Base-by-base conservation (phyloP, 2,329 filamentous ascomycete species). In the Paecilomyces fulvus region DNA sequence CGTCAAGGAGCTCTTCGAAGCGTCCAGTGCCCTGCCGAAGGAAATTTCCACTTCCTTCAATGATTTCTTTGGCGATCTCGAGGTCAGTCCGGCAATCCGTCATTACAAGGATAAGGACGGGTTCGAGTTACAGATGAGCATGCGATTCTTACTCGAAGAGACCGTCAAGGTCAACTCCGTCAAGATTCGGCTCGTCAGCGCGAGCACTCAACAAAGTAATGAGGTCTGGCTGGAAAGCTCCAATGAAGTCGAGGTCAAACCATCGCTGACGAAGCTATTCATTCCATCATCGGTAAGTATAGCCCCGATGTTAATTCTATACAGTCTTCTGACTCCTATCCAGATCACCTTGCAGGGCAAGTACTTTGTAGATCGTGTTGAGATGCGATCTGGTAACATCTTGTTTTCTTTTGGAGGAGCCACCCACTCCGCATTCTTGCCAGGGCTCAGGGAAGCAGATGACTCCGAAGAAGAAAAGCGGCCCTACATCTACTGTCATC, bases 21-120 rank as follows among this genome's bases (percentile, higher is more conserved):
- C 75, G 11, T 81, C 81, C 0, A 69, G 70, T 31, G 68, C 73
- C 60, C 69, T 86, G 3, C 74, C 81, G 10, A 79, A 83, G 46
- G 85, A 90, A 59, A 77, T 90, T 51, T 81, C 80, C 4, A 81
- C 90, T 14, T 83, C 87, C 0, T 75, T 96, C 63, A 78, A 80
- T 0, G 85, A 84, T 54, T 91, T 95, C 65, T 95, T 96, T 65
- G 82, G 80, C 7, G 79, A 85, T 20, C 74, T 94, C 3, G 76
- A 83, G 48, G 76, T 96, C 0, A 82, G 87, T 20, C 85, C 83
- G 0, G 80, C 84, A 14, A 84, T 92, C 2, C 74, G 78, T 23
- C 92, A 95, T 65, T 81, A 85, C 52, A 79, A 86, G 0, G 79
- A 84, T 20, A 83, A 80, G 60, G 92, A 97, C 69, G 86, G 88